A percentile compares a stretch with the other conserved stretches of the same genome.
Evolutionary conservation across 106 monocot species (phyloP).

Genomic region (Gastrodia elata): DNA sequence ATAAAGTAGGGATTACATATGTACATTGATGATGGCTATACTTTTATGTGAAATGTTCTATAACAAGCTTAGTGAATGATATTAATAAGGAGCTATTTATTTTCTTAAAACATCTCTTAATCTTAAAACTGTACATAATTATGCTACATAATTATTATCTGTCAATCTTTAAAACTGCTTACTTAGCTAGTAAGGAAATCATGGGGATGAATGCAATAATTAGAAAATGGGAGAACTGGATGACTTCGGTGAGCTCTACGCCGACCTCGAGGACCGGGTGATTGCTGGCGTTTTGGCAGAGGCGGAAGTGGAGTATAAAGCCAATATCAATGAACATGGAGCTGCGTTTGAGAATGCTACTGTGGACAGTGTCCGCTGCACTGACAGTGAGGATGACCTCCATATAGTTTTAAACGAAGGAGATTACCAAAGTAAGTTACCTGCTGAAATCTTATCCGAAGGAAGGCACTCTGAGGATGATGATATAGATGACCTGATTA

Average conservation of each 20-base stretch:
- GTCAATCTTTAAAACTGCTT: too few relatives aligned
- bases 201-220: too few relatives aligned
- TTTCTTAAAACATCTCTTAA: too few relatives aligned
- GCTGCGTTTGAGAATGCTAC: not conserved
- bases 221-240: constrained; percentile 6
- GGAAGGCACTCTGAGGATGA: not conserved
- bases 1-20: too few relatives aligned
- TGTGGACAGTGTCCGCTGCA: constrained; percentile 1
- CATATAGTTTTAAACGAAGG: constrained; percentile 7
- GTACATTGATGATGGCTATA: too few relatives aligned
- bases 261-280: constrained; percentile 6
- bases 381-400: constrained; percentile 9
- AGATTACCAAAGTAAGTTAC: not conserved
- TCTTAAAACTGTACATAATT: too few relatives aligned
- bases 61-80: too few relatives aligned
- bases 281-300: constrained; percentile 1
- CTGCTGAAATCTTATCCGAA: not conserved
- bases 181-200: too few relatives aligned
- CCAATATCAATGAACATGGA: not conserved
- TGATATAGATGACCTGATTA: not conserved
- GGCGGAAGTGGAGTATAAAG: not conserved
- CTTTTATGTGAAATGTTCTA: too few relatives aligned
- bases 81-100: too few relatives aligned
- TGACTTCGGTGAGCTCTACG: constrained; percentile 7
- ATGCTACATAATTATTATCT: too few relatives aligned